Conservation (phyloP, 1,284 basidiomycete genomes). For the Trametes sp. region DNA sequence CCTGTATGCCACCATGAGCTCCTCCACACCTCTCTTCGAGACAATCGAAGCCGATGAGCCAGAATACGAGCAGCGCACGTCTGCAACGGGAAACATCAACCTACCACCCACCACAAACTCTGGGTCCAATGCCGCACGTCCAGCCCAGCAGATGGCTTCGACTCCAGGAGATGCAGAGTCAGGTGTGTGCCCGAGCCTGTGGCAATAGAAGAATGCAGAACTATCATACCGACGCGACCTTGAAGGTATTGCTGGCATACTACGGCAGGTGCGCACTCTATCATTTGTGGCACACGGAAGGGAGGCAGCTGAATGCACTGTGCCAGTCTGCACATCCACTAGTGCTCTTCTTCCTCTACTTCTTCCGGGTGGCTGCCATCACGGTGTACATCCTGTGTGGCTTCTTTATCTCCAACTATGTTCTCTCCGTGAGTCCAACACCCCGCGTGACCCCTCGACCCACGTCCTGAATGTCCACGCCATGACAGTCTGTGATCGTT, state of each 20-base stretch:
- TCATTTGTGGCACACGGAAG: neutral
- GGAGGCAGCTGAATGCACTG: constrained; percentile 5
- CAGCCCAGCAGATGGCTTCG: constrained; percentile 54
- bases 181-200: constrained; percentile 51
- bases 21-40: constrained; percentile 61
- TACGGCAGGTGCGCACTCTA: constrained; percentile 65
- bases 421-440: constrained; percentile 74
- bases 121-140: constrained; percentile 56
- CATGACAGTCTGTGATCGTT: constrained; percentile 82
- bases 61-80: constrained; percentile 35
- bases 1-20: constrained; percentile 53
- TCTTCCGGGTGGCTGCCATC: constrained; percentile 87
- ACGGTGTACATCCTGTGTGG: constrained; percentile 89
- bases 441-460: constrained; percentile 7
- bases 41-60: constrained; percentile 78
- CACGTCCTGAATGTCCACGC: neutral
- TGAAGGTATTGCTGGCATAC: constrained; percentile 75
- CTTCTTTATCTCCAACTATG: constrained; percentile 88
- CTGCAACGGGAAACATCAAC: constrained; percentile 48
- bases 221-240: constrained; percentile 10
- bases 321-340: constrained; percentile 83
- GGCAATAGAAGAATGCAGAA: neutral
- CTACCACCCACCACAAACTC: constrained; percentile 41
- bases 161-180: constrained; percentile 72
- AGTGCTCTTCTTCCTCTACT: constrained; percentile 83